Base-by-base conservation (phyloP, 768 basidiomycete genomes). In the Tulasnella sp. region DNA sequence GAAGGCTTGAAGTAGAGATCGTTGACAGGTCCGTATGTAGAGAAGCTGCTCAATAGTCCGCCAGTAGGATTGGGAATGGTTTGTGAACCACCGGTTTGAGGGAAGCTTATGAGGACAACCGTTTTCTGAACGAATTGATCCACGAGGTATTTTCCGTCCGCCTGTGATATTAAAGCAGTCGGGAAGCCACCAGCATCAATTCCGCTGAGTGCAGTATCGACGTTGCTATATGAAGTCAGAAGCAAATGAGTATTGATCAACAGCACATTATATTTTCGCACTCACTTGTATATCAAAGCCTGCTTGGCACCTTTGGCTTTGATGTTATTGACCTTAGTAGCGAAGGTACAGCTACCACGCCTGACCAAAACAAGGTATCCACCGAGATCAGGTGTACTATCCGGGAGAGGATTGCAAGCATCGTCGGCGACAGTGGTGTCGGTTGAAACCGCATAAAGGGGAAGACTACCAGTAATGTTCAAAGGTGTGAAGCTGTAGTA, bases 301-400 rank as follows among this genome's bases (percentile, higher is more conserved):
- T 66, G 61, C 33, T 68, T 68, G 0, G 67, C 77, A 3, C 76
- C 76, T 54, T 76, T 76, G 0, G 72, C 75, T 16, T 69, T 71
- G 19, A 71, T 64, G 59, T 79, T 78, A 3, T 63, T 62, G 13
- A 77, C 59, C 58, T 81, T 83, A 31, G 66, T 60, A 37, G 15
- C 20, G 24, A 67, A 60, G 2, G 62, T 37, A 55, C 69, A 69
- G 4, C 46, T 58, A 0, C 69, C 69, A 25, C 66, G 60, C 27
- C 63, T 59, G 42, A 69, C 59, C 31, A 72, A 42, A 19, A 63
- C 56, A 16, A 70, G 56, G 24, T 62, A 61, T 31, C 55, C 60
- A 12, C 54, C 47, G 3, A 70, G 60, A 55, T 68, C 61, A 8
- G 60, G 58, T 2, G 62, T 58, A 27, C 49, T 54, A 32, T 56